These are phyloP conservation scores for Ilex paraguariensis DNA, from an alignment of 305 asterid species.

Conservation along the genomic window DNA sequence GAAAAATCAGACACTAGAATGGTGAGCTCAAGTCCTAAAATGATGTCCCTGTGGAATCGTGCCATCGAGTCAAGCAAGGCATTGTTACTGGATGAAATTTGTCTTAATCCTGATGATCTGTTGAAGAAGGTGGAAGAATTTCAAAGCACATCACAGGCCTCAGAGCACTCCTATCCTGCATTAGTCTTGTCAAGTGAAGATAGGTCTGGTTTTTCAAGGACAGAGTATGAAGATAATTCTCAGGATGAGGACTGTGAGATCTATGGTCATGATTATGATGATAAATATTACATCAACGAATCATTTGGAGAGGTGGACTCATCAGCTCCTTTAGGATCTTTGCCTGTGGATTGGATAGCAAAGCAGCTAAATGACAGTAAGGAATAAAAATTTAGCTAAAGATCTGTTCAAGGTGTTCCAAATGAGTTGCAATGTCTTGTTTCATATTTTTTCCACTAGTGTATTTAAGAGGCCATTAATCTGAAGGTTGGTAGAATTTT, in stretches of 20 bases:
- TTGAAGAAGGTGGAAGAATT: conserved; percentile 72
- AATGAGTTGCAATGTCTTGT: too few relatives aligned
- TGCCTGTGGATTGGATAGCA: conserved; percentile 63
- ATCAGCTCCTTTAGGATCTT: conserved; percentile 55
- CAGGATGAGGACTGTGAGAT: conserved; percentile 29
- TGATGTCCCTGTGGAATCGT: conserved; percentile 63
- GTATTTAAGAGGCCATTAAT: too few relatives aligned
- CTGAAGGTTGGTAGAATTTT: background rate
- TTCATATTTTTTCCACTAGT: too few relatives aligned
- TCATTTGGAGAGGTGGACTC: conserved; percentile 40
- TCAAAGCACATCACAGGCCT: conserved; percentile 53
- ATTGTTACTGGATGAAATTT: conserved; percentile 42
- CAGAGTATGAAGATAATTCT: conserved; percentile 10
- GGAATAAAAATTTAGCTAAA: conserved; percentile 10
- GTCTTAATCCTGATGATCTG: conserved; percentile 70
- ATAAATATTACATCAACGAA: conserved; percentile 24
- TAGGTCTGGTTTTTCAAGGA: conserved; percentile 8
- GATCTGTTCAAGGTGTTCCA: background rate
- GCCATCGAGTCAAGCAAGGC: conserved; percentile 80
- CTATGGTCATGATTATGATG: conserved; percentile 19
- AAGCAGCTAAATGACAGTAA: conserved; percentile 36
- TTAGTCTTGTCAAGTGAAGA: conserved; percentile 26
- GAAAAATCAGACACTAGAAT: conserved; percentile 24
- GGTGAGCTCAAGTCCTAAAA: conserved; percentile 54
- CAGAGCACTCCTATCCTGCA: conserved; percentile 74